A percentile compares a stretch with the other conserved stretches of the same genome.
These are phyloP conservation scores for Prosopis cineraria DNA, from an alignment of 306 rosid species.

Conservation along the genomic window DNA sequence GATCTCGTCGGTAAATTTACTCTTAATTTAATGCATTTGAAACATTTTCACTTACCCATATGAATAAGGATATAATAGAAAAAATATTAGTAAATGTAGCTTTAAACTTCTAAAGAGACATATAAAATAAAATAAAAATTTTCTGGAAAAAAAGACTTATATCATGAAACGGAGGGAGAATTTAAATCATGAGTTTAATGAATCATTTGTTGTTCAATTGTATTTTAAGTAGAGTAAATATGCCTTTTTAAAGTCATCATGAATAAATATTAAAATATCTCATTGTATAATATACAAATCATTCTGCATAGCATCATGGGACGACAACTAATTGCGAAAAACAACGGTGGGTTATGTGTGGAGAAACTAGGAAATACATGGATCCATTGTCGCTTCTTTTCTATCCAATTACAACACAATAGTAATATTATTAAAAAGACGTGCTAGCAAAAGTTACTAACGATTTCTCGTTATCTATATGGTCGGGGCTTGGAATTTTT, in stretches of 20 bases:
- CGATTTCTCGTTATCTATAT: too few relatives aligned
- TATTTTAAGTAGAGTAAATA: neutral
- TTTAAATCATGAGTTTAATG: neutral
- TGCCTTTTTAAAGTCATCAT: neutral
- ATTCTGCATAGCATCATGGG: neutral
- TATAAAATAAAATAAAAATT: too few relatives aligned
- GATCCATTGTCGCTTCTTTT: neutral
- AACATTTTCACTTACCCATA: too few relatives aligned
- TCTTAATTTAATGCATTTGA: too few relatives aligned
- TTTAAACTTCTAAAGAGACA: too few relatives aligned
- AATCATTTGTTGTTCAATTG: constrained; percentile 1
- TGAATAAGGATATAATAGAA: too few relatives aligned
- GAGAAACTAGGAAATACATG: neutral
- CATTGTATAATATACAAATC: constrained; percentile 10
- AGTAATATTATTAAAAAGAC: neutral
- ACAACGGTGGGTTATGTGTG: neutral
- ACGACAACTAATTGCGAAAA: neutral
- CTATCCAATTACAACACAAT: neutral
- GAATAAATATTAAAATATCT: neutral
- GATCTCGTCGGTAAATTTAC: too few relatives aligned
- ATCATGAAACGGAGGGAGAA: too few relatives aligned
- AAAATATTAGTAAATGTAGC: too few relatives aligned
- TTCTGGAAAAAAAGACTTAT: too few relatives aligned
- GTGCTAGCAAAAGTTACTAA: neutral
- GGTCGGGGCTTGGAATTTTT: too few relatives aligned